Evolutionary conservation across 371 early-diverging fungal genomes (phyloP), one percentile per base, ranked within the genome.

Genomic region (Apophysomyces trapeziformis): DNA sequence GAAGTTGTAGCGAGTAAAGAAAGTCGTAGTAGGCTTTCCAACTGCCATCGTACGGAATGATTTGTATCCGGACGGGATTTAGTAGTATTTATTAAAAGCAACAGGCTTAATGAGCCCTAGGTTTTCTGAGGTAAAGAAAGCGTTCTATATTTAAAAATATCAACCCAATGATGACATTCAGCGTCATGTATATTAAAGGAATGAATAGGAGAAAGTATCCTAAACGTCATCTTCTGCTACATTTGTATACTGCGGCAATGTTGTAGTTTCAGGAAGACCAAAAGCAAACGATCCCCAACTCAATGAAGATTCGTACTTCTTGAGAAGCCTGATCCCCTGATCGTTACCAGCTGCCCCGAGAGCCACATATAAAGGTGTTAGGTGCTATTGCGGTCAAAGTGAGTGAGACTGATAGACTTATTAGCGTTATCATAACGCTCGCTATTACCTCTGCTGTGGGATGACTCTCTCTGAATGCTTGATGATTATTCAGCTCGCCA

Each of bases 331-430:
- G 39, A 63, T 37, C 9, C 64, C 74, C 54, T 67, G n/a, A 41
- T 74, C 70, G 38, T 68, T 63, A 1, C 68, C 70, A 4, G 76
- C 72, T 7, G 76, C 76, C 2, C 76, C 76, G 7, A 71, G 39
- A 4, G 70, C 76, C n/a, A 75, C 66, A 60, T 75, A 70, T 59
- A 75, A 65, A 26, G 76, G 76, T 4, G 72, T 64, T 4, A 75
- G 58, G 38, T 75, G 76, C 66, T 68, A 26, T 35, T 18, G 32
- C 38, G 7, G 16, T 58, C 12, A 58, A 21, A 18, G 37, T 36
- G 37, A 16, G 21, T 9, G 14, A 11, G n/a, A 21, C 13, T 13
- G 13, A 11, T 13, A 0, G 38, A 37, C 41, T 36, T 58, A 46
- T 58, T 2, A 36, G 14, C 6, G 16, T 45, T 45, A n/a, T 11